A percentile compares a stretch with the other conserved stretches of the same genome.
phyloP scores from a whole-genome alignment of 2,329 filamentous ascomycete species.

The Fusarium sp. region DNA sequence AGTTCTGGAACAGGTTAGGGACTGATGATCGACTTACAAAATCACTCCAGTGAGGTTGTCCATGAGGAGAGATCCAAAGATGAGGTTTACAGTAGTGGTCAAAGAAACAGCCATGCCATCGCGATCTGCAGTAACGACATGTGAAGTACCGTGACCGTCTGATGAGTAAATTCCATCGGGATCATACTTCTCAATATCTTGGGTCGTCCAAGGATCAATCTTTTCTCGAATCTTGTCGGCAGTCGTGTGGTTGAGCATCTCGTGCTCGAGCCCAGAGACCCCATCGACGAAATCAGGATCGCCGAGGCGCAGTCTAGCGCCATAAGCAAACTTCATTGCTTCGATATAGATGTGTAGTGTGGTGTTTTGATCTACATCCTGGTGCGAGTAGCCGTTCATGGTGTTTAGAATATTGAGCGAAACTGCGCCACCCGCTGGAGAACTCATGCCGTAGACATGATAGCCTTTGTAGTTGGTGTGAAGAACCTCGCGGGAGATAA shows the following conservation, averaged over 20 bases:
- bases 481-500: conserved; percentile 72
- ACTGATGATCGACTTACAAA: conserved; percentile 62
- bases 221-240: conserved; percentile 69
- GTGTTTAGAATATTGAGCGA: conserved; percentile 82
- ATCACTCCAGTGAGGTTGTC: conserved; percentile 86
- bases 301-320: conserved; percentile 79
- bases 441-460: conserved; percentile 74
- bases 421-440: conserved; percentile 83
- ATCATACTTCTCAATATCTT: conserved; percentile 79
- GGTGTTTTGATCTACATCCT: conserved; percentile 70
- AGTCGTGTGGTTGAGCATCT: conserved; percentile 72
- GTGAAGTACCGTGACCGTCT: conserved; percentile 78
- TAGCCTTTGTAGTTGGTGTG: conserved; percentile 75
- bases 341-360: conserved; percentile 87
- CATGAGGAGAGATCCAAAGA: conserved; percentile 84
- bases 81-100: conserved; percentile 88
- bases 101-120: conserved; percentile 81
- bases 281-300: conserved; percentile 80
- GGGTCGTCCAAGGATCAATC: conserved; percentile 78
- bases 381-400: conserved; percentile 74
- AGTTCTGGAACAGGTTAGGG: not conserved
- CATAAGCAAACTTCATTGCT: conserved; percentile 90
- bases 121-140: conserved; percentile 76
- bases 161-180: conserved; percentile 73
- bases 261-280: conserved; percentile 70